Conservation (phyloP, 2,329 filamentous ascomycete species). For the Huntiella savannae region DNA sequence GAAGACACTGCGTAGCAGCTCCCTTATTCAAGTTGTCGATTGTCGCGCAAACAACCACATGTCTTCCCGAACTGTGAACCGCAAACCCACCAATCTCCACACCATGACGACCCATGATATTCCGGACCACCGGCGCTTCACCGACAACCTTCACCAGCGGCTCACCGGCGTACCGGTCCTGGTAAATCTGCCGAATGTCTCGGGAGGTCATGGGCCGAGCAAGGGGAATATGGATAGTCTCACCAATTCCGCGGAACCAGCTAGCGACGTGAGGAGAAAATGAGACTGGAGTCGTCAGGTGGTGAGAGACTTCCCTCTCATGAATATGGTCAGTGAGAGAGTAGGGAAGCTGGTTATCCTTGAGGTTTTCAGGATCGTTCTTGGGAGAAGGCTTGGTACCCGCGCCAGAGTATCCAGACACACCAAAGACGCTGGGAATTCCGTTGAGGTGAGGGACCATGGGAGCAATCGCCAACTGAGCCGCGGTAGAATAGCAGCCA, state of each 20-base stretch:
- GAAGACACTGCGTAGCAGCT: slow-evolving; percentile 78
- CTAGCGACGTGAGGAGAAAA: slow-evolving; percentile 92
- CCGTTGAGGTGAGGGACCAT: slow-evolving; percentile 59
- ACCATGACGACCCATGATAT: slow-evolving; percentile 67
- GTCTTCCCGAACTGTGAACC: slow-evolving; percentile 74
- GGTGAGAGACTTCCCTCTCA: slow-evolving; percentile 70
- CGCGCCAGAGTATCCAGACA: slow-evolving; percentile 85
- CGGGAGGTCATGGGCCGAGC: slow-evolving; percentile 73
- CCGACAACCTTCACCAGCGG: slow-evolving; percentile 85
- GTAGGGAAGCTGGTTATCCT: slow-evolving; percentile 80
- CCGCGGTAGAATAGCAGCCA: slow-evolving; percentile 86
- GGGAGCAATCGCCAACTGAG: slow-evolving; percentile 75
- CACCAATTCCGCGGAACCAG: slow-evolving; percentile 92
- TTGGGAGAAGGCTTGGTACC: slow-evolving; percentile 88
- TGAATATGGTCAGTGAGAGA: slow-evolving; percentile 86
- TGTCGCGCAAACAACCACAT: slow-evolving; percentile 82
- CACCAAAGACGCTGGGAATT: slow-evolving; percentile 68
- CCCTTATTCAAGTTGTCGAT: slow-evolving; percentile 93
- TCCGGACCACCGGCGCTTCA: slow-evolving; percentile 69
- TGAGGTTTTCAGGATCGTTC: slow-evolving; percentile 72
- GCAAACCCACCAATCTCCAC: slow-evolving; percentile 91
- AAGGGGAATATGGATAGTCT: slow-evolving; percentile 78
- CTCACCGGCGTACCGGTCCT: slow-evolving; percentile 89
- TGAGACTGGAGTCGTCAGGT: slow-evolving; percentile 54
- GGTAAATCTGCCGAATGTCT: slow-evolving; percentile 85